Conservation (phyloP, 352 stramenopile genomes). For the Peronosclerospora sorghi region DNA sequence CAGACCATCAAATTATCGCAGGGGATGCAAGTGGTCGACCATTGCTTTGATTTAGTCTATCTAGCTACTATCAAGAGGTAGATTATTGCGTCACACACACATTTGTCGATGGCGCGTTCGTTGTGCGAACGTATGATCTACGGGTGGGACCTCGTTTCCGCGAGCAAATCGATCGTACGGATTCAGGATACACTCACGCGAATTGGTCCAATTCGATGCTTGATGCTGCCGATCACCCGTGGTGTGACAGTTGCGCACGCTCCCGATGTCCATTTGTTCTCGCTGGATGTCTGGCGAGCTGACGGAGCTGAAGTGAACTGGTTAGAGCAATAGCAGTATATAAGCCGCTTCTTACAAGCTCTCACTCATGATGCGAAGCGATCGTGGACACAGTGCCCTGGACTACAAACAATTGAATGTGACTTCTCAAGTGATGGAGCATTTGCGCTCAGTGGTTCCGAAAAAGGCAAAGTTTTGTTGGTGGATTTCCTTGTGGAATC, state of each 20-base stretch:
- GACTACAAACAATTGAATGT: conserved; percentile 60
- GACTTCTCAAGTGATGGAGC: conserved; percentile 55
- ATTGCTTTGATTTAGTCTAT: too few species aligned
- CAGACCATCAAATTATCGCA: too few species aligned
- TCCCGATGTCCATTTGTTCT: conserved; percentile 66
- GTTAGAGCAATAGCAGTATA: conserved; percentile 7
- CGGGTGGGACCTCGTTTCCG: conserved; percentile 48
- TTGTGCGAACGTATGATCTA: conserved; percentile 78
- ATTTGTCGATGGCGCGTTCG: conserved; percentile 76
- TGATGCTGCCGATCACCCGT: conserved; percentile 35
- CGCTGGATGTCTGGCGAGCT: conserved; percentile 55
- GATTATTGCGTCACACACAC: too few species aligned
- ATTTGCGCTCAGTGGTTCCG: conserved; percentile 60
- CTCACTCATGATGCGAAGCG: conserved; percentile 19
- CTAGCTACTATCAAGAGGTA: too few species aligned
- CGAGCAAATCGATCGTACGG: conserved; percentile 61
- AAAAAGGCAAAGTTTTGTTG: conserved; percentile 60
- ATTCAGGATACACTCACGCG: not conserved
- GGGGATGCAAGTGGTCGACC: too few species aligned
- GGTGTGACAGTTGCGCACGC: conserved; percentile 70
- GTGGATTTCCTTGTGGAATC: conserved; percentile 62
- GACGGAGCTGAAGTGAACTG: conserved; percentile 60
- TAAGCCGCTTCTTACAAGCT: conserved; percentile 1
- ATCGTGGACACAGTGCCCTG: conserved; percentile 46
- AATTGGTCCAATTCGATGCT: not conserved